Conservation (phyloP, 78 protist species). For the Dictyostelium firmibasis region DNA sequence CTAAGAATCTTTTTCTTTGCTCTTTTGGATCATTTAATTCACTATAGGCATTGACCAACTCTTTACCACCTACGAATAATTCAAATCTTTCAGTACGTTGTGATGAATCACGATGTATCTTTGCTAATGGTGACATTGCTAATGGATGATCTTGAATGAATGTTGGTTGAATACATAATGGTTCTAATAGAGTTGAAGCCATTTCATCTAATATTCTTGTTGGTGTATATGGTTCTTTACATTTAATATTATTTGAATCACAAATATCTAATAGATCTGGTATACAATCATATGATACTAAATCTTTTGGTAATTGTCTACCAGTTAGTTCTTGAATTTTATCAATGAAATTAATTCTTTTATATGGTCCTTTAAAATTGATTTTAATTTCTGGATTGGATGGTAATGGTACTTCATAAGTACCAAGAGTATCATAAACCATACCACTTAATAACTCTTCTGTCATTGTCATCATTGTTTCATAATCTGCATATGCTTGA, state of each 20-base stretch:
- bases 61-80: slow-evolving; percentile 94
- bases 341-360: slow-evolving; percentile 90
- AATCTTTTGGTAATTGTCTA: slow-evolving; percentile 44
- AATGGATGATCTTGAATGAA: slow-evolving; percentile 99
- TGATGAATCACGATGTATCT: slow-evolving; percentile 69
- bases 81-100: slow-evolving; percentile 99
- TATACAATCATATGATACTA: slow-evolving; percentile 35
- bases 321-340: slow-evolving; percentile 87
- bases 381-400: slow-evolving; percentile 78
- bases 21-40: slow-evolving; percentile 99
- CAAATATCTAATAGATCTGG: slow-evolving; percentile 77
- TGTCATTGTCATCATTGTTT: slow-evolving; percentile 97
- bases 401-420: slow-evolving; percentile 77
- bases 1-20: slow-evolving; percentile 97
- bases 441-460: slow-evolving; percentile 93
- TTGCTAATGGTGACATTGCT: slow-evolving; percentile 99
- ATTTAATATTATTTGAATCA: slow-evolving; percentile 79
- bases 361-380: slow-evolving; percentile 98
- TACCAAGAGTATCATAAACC: slow-evolving; percentile 74
- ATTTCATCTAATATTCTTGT: slow-evolving; percentile 95
- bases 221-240: slow-evolving; percentile 95
- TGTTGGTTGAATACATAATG: slow-evolving; percentile 95
- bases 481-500: slow-evolving; percentile 99
- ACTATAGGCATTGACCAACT: slow-evolving; percentile 99
- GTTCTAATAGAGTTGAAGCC: slow-evolving; percentile 95